These are phyloP conservation scores for Hanseniaspora singularis DNA, from an alignment of 805 yeast species.

Conservation along the genomic window DNA sequence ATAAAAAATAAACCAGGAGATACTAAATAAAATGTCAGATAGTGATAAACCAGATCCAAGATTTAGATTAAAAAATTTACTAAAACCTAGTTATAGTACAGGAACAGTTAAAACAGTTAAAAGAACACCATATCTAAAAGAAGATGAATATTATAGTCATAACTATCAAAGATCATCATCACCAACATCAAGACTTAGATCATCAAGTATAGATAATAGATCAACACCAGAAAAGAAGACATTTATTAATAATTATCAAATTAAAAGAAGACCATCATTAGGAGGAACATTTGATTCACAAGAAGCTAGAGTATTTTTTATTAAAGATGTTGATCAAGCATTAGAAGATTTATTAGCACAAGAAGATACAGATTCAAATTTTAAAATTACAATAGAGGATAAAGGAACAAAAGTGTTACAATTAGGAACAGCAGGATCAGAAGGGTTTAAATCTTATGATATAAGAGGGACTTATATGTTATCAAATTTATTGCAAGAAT, in stretches of 20 bases:
- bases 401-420: constrained; percentile 71
- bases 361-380: constrained; percentile 78
- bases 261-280: constrained; percentile 42
- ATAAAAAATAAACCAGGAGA: too few relatives aligned
- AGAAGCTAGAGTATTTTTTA: constrained; percentile 41
- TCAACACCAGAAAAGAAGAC: constrained; percentile 7
- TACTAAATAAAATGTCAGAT: too few relatives aligned
- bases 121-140: constrained; percentile 13
- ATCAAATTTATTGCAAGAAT: constrained; percentile 74
- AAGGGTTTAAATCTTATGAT: constrained; percentile 61
- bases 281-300: constrained; percentile 36
- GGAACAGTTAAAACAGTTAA: too few relatives aligned
- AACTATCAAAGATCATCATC: constrained; percentile 13
- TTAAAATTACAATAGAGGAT: constrained; percentile 77
- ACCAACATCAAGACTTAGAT: constrained; percentile 14
- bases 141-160: constrained; percentile 14
- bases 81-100: neutral
- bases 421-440: constrained; percentile 73
- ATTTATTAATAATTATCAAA: constrained; percentile 18
- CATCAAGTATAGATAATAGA: constrained; percentile 12
- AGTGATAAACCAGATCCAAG: too few relatives aligned
- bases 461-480: constrained; percentile 83
- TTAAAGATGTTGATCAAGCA: constrained; percentile 64
- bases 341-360: constrained; percentile 52
- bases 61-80: neutral